These are phyloP conservation scores for Starmerella bombi DNA, from an alignment of 805 yeast species.

Conservation along the genomic window DNA sequence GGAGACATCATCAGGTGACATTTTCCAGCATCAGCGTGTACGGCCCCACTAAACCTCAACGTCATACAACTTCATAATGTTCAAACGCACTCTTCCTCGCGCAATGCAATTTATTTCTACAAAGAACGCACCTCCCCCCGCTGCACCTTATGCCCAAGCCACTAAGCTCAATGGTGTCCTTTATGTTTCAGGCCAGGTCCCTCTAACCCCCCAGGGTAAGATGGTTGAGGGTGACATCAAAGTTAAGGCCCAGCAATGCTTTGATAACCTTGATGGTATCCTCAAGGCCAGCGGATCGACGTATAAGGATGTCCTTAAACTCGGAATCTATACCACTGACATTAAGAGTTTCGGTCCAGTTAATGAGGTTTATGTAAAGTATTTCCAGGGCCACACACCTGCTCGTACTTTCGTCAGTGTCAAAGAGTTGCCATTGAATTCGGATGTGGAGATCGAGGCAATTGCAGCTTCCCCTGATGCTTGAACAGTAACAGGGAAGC, in stretches of 20 bases:
- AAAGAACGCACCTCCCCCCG: slow-evolving; percentile 83
- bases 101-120: slow-evolving; percentile 28
- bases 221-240: slow-evolving; percentile 63
- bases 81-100: slow-evolving; percentile 13
- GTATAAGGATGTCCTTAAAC: slow-evolving; percentile 72
- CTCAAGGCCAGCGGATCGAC: slow-evolving; percentile 77
- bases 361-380: slow-evolving; percentile 63
- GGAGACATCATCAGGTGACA: too few species aligned
- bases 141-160: slow-evolving; percentile 94
- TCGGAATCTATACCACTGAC: slow-evolving; percentile 81
- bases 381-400: slow-evolving; percentile 37
- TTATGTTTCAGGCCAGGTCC: slow-evolving; percentile 92
- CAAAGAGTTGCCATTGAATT: slow-evolving; percentile 76
- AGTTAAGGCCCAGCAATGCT: slow-evolving; percentile 31
- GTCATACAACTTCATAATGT: slow-evolving; percentile 11
- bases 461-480: slow-evolving; percentile 39
- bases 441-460: slow-evolving; percentile 79
- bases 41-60: neutral
- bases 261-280: slow-evolving; percentile 39
- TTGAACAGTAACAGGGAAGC: too few species aligned
- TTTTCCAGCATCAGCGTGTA: too few species aligned
- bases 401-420: slow-evolving; percentile 98
- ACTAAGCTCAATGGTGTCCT: slow-evolving; percentile 77
- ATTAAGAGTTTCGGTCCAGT: slow-evolving; percentile 74
- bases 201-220: slow-evolving; percentile 67